Base-by-base conservation (phyloP, 1,284 basidiomycete species). In the Meira nashicola region DNA sequence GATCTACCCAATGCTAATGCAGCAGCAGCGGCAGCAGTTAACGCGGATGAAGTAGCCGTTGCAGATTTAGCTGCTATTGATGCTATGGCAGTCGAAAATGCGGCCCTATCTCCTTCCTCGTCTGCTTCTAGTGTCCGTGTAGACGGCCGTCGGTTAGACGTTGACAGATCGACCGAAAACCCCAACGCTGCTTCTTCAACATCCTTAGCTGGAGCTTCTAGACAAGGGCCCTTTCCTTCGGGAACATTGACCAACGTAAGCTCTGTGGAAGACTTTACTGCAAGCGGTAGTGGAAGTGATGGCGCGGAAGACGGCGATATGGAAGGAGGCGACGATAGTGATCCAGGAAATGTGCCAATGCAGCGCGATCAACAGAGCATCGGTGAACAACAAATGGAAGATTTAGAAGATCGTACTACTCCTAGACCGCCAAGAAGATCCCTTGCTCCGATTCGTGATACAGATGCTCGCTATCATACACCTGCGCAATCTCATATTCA, bases 301-400 rank as follows among this genome's bases (percentile, higher is more conserved):
- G 67, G 71, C 33, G 68, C 68, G 0, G 74, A 73, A 46, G 73
- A 75, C 39, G 66, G 65, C 9, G 74, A 74, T n/a, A 72, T 73
- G 70, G 65, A 63, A 51, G 65, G 62, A 11, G 74, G 75, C 17
- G 72, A 70, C 14, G 68, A 67, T 14, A 38, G 15, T 15, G 60
- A 58, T 48, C 25, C 46, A 23, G 25, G 12, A 21, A 48, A 48
- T 23, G 23, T 21, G 7, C 46, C 21, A 6, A 15, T 25, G 21
- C 17, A 48, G n/a, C 17, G 46, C 17, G 25, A 23, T 23, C 17
- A 23, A 23, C 17, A 48, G 21, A 19, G 23, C 12, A 48, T n/a
- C 21, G 46, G 46, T 4, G 46, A 12, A 21, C 46, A 14, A 12
- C 12, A 21, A 12, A 25, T 19, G 12, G 46, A 63, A 11, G 68